Evolutionary conservation across 352 stramenopile species (phyloP), one percentile per base, ranked within the genome.

Genomic region (Phytophthora pistaciae): DNA sequence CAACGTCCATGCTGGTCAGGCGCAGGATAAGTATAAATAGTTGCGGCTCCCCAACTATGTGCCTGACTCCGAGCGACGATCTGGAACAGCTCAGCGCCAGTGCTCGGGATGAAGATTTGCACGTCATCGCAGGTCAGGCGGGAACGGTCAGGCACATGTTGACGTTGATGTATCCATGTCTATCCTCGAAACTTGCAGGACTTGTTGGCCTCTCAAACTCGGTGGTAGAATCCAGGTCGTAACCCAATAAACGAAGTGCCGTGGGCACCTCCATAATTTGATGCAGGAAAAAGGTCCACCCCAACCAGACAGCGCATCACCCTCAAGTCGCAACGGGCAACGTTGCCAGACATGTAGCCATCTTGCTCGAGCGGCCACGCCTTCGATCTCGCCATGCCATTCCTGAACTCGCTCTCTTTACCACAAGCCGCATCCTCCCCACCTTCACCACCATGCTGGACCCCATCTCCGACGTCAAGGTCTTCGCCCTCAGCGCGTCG

Each of bases 401-500:
- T 77, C 46, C 48, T 59, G 36, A 73, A 77, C 55, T 65, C 55
- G 21, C 59, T 52, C 20, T 46, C 23, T 53, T 20, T 1, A 27
- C 44, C 9, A 10, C 33, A 20, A 44, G 33, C 11, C 13, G 6
- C 27, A 38, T 9, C 13, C 42, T 13, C 29, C 31, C 18, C 27
- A 21, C 18, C 21, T 23, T 36, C 55, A 20, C 46, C 18, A n/a
- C 57, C 52, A 78, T 77, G 65, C 38, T 57, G 36, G 14, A 5
- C 14, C 7, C 16, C 33, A 62, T 61, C 9, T 68, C 68, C 33
- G 75, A 83, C 57, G 55, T 74, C 57, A 79, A 80, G 56, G 61
- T 62, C n/a, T 78, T 83, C 56, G 82, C 79, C 5, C 60, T 81
- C 2, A 83, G 79, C 68, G 81, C 73, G 4, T 61, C 72, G 3